phyloP scores from a whole-genome alignment of 192 early-diverging fungal species.

The Coemansia sp. region DNA sequence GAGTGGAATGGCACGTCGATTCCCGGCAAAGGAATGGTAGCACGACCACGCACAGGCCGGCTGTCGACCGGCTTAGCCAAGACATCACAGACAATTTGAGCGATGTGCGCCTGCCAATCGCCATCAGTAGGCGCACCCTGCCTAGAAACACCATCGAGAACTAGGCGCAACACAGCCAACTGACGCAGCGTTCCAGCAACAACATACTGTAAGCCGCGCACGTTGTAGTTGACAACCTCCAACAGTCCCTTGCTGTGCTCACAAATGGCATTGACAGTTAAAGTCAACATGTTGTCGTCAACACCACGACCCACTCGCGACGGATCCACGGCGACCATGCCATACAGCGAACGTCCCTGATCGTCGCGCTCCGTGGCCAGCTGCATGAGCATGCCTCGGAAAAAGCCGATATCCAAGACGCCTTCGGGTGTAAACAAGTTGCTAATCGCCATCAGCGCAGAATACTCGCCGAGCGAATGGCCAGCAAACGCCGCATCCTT shows the following conservation, averaged over 20 bases:
- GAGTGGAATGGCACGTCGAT: slow-evolving; percentile 95
- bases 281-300: slow-evolving; percentile 70
- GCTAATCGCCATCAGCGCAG: slow-evolving; percentile 80
- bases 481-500: slow-evolving; percentile 82
- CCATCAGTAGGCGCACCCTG: slow-evolving; percentile 68
- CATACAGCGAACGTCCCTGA: slow-evolving; percentile 83
- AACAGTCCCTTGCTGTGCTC: slow-evolving; percentile 72
- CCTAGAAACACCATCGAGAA: slow-evolving; percentile 81
- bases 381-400: slow-evolving; percentile 97
- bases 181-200: slow-evolving; percentile 79
- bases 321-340: slow-evolving; percentile 94
- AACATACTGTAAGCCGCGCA: slow-evolving; percentile 93
- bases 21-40: slow-evolving; percentile 85
- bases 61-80: slow-evolving; percentile 65
- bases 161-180: slow-evolving; percentile 75
- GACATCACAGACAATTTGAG: slow-evolving; percentile 69
- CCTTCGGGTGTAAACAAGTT: slow-evolving; percentile 79
- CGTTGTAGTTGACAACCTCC: slow-evolving; percentile 95
- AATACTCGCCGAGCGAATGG: slow-evolving; percentile 93
- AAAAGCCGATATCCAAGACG: slow-evolving; percentile 88
- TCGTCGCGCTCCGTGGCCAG: slow-evolving; percentile 81
- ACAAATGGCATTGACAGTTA: slow-evolving; percentile 74
- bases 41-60: slow-evolving; percentile 74
- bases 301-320: slow-evolving; percentile 76
- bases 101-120: slow-evolving; percentile 79